Evolutionary conservation across 371 early-diverging fungal species (phyloP).

Genomic region (Mucor piriformis): DNA sequence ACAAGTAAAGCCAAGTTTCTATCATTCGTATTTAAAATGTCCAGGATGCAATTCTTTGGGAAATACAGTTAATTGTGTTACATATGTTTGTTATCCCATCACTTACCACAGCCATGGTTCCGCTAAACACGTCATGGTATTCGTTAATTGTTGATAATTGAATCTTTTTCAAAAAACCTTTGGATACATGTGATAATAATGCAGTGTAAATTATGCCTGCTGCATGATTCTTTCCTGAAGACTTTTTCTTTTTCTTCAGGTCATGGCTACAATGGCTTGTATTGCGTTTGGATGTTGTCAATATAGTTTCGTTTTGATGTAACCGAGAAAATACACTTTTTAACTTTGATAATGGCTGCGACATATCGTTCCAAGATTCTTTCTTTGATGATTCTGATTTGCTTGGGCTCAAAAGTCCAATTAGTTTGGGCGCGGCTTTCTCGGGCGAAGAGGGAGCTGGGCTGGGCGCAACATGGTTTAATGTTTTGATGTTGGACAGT

Average conservation of each 20-base stretch:
- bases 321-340: conserved; percentile 22
- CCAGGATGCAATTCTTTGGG: conserved; percentile 52
- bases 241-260: conserved; percentile 1
- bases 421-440: conserved; percentile 2
- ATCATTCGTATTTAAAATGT: conserved; percentile 76
- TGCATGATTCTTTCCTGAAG: not conserved
- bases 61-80: not conserved
- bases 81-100: not conserved
- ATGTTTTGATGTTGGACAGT: conserved; percentile 10
- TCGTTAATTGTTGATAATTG: conserved; percentile 48
- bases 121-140: conserved; percentile 78
- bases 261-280: not conserved
- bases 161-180: conserved; percentile 55
- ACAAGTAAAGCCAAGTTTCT: conserved; percentile 81
- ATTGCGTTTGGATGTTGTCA: not conserved
- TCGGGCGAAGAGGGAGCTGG: not conserved
- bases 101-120: conserved; percentile 80
- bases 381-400: conserved; percentile 20
- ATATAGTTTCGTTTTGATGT: conserved; percentile 5
- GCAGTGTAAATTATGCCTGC: conserved; percentile 68
- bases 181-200: conserved; percentile 74
- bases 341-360: conserved; percentile 13
- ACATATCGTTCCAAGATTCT: conserved; percentile 15
- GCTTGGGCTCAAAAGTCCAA: conserved; percentile 17
- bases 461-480: not conserved